Conservation (phyloP, 352 stramenopile species). For the Thalassiosira gravida region DNA sequence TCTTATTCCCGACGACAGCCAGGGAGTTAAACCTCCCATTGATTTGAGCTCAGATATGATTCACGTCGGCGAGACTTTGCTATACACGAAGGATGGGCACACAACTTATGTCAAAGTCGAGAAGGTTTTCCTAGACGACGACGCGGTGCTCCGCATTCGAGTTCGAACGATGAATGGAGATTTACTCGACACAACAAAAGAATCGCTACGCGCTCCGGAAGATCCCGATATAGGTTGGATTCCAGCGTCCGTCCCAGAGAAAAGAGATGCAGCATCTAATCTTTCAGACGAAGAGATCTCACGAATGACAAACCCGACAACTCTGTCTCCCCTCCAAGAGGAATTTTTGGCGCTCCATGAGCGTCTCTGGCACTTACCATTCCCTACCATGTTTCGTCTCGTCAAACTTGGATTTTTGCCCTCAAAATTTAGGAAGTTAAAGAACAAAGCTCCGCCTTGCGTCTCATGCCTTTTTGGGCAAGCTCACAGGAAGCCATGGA, state of each 20-base stretch:
- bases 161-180: neutral
- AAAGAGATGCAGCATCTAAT: neutral
- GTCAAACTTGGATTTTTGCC: slow-evolving; percentile 13
- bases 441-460: neutral
- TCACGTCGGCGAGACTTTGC: neutral
- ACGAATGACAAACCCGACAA: neutral
- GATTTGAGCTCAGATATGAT: neutral
- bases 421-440: slow-evolving; percentile 7
- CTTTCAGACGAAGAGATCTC: slow-evolving; percentile 1
- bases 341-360: slow-evolving; percentile 6
- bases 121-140: neutral
- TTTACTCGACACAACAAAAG: neutral
- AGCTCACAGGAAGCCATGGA: slow-evolving; percentile 13
- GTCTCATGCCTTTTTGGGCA: slow-evolving; percentile 19
- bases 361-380: slow-evolving; percentile 11
- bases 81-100: neutral
- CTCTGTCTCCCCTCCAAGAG: slow-evolving; percentile 8
- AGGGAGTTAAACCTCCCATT: neutral
- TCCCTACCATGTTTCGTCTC: slow-evolving; percentile 7
- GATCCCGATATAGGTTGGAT: slow-evolving; percentile 27
- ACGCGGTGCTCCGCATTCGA: neutral
- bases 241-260: slow-evolving; percentile 8
- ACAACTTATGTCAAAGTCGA: neutral
- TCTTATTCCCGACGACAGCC: too few species aligned
- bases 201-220: neutral